Percentiles rank a stretch among this genome's conserved stretches.
Evolutionary conservation across 1,139 yeast genomes (phyloP).

Genomic region (Scheffersomyces segobiensis): DNA sequence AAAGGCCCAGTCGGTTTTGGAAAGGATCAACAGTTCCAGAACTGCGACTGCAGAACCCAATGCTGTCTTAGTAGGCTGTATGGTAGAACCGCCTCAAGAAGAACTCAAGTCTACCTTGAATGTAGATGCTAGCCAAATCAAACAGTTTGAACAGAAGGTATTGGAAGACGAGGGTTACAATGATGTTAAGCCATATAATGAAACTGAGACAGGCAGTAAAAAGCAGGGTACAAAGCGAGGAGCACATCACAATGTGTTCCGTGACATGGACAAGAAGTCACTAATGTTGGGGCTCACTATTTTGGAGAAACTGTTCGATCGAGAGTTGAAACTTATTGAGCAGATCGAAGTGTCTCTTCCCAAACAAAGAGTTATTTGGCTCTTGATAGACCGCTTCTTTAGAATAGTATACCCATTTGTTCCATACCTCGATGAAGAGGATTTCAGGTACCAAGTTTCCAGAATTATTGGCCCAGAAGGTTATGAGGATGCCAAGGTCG

Average conservation of each 20-base stretch:
- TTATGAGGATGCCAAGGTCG: constrained; percentile 14
- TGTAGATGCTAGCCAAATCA: neutral
- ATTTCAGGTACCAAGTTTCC: constrained; percentile 17
- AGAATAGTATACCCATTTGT: constrained; percentile 42
- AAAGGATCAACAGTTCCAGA: constrained; percentile 10
- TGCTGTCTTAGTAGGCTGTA: constrained; percentile 16
- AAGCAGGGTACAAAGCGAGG: constrained; percentile 16
- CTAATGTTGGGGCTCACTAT: constrained; percentile 22
- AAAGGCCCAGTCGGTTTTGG: constrained; percentile 21
- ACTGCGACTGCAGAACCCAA: constrained; percentile 23
- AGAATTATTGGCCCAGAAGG: constrained; percentile 26
- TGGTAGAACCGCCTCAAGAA: constrained; percentile 5
- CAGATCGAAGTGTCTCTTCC: constrained; percentile 46
- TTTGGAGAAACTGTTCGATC: constrained; percentile 31
- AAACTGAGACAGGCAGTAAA: constrained; percentile 12
- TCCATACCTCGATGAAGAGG: constrained; percentile 49
- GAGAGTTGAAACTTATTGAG: constrained; percentile 26
- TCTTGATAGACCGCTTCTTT: constrained; percentile 47
- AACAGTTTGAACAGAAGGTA: constrained; percentile 1
- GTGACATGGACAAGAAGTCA: neutral
- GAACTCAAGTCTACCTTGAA: constrained; percentile 11
- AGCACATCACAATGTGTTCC: neutral
- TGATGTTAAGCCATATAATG: constrained; percentile 17
- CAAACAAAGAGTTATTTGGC: constrained; percentile 42
- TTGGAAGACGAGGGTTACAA: constrained; percentile 5